phyloP scores from a whole-genome alignment of 257 asterid genomes.

The Scutellaria galericulata region DNA sequence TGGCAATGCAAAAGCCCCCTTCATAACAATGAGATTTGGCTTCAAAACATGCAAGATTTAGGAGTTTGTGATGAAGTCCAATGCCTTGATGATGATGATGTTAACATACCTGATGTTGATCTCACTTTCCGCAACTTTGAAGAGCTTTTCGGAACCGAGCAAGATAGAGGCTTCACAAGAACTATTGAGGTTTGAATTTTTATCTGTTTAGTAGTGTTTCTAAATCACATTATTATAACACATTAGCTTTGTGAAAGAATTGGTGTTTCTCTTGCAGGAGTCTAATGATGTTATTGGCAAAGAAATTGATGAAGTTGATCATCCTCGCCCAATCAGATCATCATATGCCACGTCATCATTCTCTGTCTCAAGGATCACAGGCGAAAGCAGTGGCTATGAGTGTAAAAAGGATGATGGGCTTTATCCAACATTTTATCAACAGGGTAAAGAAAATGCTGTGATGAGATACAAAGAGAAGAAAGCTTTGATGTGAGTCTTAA shows the following conservation, averaged over 20 bases:
- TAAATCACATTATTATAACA: neutral
- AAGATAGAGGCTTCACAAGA: constrained; percentile 39
- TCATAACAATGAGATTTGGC: constrained; percentile 77
- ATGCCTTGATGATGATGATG: constrained; percentile 63
- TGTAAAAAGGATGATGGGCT: constrained; percentile 44
- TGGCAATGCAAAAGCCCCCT: constrained; percentile 68
- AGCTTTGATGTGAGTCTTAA: constrained; percentile 43
- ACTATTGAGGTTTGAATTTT: constrained; percentile 45
- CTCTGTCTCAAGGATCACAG: constrained; percentile 50
- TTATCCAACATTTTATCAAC: constrained; percentile 35
- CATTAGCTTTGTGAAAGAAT: neutral
- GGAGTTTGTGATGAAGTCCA: constrained; percentile 74
- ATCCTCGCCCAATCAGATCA: constrained; percentile 26
- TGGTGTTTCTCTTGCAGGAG: constrained; percentile 23
- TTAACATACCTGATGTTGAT: constrained; percentile 81
- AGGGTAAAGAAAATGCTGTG: constrained; percentile 40
- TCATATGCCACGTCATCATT: constrained; percentile 42
- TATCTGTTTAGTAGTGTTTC: neutral
- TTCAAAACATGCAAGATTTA: constrained; percentile 83
- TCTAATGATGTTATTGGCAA: constrained; percentile 31
- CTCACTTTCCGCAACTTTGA: constrained; percentile 77
- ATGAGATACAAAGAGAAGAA: constrained; percentile 57
- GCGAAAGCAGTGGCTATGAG: constrained; percentile 54
- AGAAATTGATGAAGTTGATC: constrained; percentile 22
- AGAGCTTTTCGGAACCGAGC: constrained; percentile 68